These are phyloP conservation scores for Botryosphaeria dothidea DNA, from an alignment of 2,329 filamentous ascomycete genomes.

Conservation along the genomic window DNA sequence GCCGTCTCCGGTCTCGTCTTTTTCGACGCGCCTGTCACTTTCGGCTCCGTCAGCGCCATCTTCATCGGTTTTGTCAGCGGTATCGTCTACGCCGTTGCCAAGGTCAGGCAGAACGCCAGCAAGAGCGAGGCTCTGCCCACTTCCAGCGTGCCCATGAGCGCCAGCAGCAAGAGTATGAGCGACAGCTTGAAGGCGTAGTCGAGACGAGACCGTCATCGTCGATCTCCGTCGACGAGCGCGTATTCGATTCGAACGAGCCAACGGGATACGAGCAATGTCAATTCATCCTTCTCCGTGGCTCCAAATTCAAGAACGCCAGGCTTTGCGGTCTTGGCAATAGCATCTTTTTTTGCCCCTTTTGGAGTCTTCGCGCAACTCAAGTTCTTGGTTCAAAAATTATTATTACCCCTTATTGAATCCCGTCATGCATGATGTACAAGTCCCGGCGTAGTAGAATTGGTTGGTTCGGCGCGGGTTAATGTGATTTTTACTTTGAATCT, in stretches of 20 bases:
- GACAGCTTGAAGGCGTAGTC: constrained; percentile 69
- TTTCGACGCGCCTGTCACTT: constrained; percentile 90
- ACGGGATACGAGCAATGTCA: not conserved
- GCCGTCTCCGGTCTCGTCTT: constrained; percentile 85
- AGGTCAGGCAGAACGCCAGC: constrained; percentile 75
- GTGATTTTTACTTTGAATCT: not conserved
- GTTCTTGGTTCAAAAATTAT: not conserved
- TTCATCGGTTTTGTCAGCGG: constrained; percentile 88
- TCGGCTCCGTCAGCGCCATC: constrained; percentile 90
- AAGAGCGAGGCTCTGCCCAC: constrained; percentile 65
- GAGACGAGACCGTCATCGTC: not conserved
- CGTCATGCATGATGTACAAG: constrained; percentile 12
- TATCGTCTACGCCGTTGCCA: constrained; percentile 84
- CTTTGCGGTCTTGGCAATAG: not conserved
- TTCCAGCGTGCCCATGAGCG: constrained; percentile 72
- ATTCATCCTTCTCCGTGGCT: not conserved
- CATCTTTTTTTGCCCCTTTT: not conserved
- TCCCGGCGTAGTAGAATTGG: constrained; percentile 1
- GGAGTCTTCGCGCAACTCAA: not conserved
- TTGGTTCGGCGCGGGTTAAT: constrained; percentile 5
- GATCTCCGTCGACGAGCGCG: not conserved
- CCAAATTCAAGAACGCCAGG: not conserved
- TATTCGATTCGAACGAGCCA: constrained; percentile 11
- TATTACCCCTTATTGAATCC: not conserved
- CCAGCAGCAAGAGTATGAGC: constrained; percentile 86